These are phyloP conservation scores for Claviceps capensis DNA, from an alignment of 2,329 filamentous ascomycete species.

Conservation along the genomic window DNA sequence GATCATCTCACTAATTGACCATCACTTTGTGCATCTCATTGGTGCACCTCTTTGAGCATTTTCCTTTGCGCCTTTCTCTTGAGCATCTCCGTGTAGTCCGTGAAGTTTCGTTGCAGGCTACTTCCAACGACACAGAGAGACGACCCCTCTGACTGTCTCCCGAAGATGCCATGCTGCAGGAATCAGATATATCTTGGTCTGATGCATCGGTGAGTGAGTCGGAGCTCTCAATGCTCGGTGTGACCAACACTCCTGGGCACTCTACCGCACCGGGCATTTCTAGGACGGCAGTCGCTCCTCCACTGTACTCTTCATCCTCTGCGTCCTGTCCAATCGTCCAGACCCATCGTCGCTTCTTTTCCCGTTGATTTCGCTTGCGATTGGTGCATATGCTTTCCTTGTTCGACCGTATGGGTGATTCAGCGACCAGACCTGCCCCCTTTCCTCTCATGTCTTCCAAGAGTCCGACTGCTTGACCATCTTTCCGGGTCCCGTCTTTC, in stretches of 20 bases:
- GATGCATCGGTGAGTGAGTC: constrained; percentile 17
- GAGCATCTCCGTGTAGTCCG: neutral
- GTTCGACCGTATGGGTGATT: constrained; percentile 25
- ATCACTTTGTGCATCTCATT: no score
- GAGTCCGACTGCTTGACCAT: constrained; percentile 47
- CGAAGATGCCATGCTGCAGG: constrained; percentile 25
- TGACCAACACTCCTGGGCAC: constrained; percentile 22
- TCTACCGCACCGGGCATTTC: constrained; percentile 9
- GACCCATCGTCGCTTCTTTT: constrained; percentile 51
- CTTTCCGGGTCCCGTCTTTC: constrained; percentile 42
- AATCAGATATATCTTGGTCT: constrained; percentile 39
- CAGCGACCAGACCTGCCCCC: constrained; percentile 34
- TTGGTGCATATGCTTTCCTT: constrained; percentile 27
- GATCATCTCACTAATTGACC: no score
- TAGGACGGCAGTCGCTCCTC: constrained; percentile 28
- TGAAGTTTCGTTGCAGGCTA: constrained; percentile 25
- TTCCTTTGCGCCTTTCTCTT: no score
- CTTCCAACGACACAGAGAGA: constrained; percentile 9
- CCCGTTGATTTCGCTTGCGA: constrained; percentile 39
- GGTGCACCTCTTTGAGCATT: no score
- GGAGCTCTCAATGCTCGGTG: constrained; percentile 27
- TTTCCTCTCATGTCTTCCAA: constrained; percentile 49
- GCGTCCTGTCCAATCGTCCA: constrained; percentile 50
- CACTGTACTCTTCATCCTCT: constrained; percentile 29
- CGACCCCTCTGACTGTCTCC: constrained; percentile 16